These are phyloP conservation scores for Phytophthora lateralis DNA, from an alignment of 352 stramenopile genomes.

Conservation along the genomic window DNA sequence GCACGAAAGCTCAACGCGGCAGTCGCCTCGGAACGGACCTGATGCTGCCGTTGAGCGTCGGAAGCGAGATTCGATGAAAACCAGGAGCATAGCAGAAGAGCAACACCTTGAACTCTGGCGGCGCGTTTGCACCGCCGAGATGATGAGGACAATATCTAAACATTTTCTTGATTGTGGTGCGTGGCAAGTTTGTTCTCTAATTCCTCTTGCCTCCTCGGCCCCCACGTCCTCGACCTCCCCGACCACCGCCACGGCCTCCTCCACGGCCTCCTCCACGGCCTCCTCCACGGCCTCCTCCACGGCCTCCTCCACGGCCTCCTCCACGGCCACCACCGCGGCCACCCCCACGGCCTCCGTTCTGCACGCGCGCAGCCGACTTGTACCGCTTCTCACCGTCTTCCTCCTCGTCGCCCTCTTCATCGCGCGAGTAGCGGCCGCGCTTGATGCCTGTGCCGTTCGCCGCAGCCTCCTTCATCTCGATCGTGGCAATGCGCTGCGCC, in stretches of 20 bases:
- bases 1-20: slow-evolving; percentile 55
- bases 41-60: slow-evolving; percentile 59
- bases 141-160: slow-evolving; percentile 38
- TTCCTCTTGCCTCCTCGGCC: slow-evolving; percentile 42
- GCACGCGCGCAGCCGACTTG: slow-evolving; percentile 73
- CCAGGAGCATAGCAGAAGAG: slow-evolving; percentile 1
- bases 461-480: slow-evolving; percentile 87
- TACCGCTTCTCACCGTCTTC: slow-evolving; percentile 70
- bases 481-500: slow-evolving; percentile 94
- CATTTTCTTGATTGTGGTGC: slow-evolving; percentile 29
- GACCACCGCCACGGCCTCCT: slow-evolving; percentile 20
- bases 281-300: slow-evolving; percentile 27
- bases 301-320: slow-evolving; percentile 18
- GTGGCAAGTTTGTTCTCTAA: slow-evolving; percentile 27
- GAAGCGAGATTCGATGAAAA: slow-evolving; percentile 68
- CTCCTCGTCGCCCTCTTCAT: slow-evolving; percentile 50
- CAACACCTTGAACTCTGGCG: slow-evolving; percentile 11
- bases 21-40: slow-evolving; percentile 59
- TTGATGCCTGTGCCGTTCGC: slow-evolving; percentile 58
- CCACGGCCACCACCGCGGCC: slow-evolving; percentile 33
- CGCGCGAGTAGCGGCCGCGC: slow-evolving; percentile 64
- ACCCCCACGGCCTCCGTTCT: slow-evolving; percentile 40
- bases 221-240: slow-evolving; percentile 29
- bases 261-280: slow-evolving; percentile 33
- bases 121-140: slow-evolving; percentile 9